Percentiles rank a stretch among this genome's conserved stretches.
phyloP scores from a whole-genome alignment of 306 rosid genomes.

The Vigna unguiculata region DNA sequence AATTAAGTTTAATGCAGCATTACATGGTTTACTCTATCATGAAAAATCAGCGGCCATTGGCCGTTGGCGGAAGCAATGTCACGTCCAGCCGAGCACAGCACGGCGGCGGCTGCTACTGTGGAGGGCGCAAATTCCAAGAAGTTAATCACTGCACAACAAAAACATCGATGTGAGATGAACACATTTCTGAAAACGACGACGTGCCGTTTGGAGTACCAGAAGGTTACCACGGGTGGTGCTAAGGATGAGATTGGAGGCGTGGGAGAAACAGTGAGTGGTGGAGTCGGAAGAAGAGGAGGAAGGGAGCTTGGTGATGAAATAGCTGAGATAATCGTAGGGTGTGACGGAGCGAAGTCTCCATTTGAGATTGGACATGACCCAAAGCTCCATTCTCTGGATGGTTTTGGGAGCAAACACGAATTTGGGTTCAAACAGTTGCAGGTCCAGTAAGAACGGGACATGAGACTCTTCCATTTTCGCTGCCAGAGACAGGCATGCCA shows the following conservation, averaged over 20 bases:
- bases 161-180: neutral
- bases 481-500: slow-evolving; percentile 81
- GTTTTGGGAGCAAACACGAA: slow-evolving; percentile 68
- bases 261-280: slow-evolving; percentile 26
- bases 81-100: slow-evolving; percentile 54
- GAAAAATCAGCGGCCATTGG: slow-evolving; percentile 35
- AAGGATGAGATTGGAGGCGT: slow-evolving; percentile 61
- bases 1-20: neutral
- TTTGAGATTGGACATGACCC: slow-evolving; percentile 60
- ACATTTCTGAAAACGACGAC: too few relatives aligned
- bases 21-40: slow-evolving; percentile 53
- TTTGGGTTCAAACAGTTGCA: slow-evolving; percentile 62
- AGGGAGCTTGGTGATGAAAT: slow-evolving; percentile 59
- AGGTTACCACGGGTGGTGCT: slow-evolving; percentile 61
- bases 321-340: slow-evolving; percentile 69
- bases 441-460: slow-evolving; percentile 64
- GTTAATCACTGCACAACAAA: slow-evolving; percentile 51
- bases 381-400: slow-evolving; percentile 75
- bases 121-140: slow-evolving; percentile 71
- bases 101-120: slow-evolving; percentile 73
- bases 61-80: neutral
- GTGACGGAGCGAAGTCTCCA: slow-evolving; percentile 83
- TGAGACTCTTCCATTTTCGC: slow-evolving; percentile 78
- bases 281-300: slow-evolving; percentile 46
- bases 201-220: neutral